Evolutionary conservation across 371 early-diverging fungal genomes (phyloP).

Genomic region (Mortierella sp.): DNA sequence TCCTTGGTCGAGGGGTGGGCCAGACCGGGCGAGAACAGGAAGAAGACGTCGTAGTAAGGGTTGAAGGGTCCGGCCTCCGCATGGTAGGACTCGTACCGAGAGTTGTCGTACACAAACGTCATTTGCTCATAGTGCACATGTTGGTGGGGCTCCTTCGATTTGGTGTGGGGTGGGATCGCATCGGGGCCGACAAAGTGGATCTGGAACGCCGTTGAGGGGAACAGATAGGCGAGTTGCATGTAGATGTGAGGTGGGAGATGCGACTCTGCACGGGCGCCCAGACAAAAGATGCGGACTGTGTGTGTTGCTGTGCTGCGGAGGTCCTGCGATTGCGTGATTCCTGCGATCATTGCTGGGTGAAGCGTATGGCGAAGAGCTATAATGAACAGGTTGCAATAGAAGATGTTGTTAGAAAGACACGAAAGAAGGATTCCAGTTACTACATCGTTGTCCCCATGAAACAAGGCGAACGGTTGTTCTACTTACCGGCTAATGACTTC

Average conservation of each 20-base stretch:
- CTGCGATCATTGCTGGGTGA: slow-evolving; percentile 62
- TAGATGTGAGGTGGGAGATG: slow-evolving; percentile 84
- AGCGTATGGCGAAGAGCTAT: slow-evolving; percentile 79
- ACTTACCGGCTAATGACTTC: slow-evolving; percentile 74
- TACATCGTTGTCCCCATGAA: background rate
- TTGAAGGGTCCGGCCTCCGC: slow-evolving; percentile 75
- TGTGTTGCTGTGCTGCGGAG: slow-evolving; percentile 63
- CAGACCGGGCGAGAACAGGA: slow-evolving; percentile 86
- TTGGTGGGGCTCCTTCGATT: slow-evolving; percentile 48
- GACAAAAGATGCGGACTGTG: slow-evolving; percentile 78
- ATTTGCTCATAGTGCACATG: slow-evolving; percentile 50
- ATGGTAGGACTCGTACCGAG: slow-evolving; percentile 53
- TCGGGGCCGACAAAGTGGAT: slow-evolving; percentile 90
- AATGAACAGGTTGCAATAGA: background rate
- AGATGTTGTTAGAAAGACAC: slow-evolving; percentile 5
- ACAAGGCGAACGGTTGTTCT: too few species aligned
- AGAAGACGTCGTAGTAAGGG: slow-evolving; percentile 86
- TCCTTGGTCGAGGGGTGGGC: slow-evolving; percentile 74
- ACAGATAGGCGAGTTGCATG: slow-evolving; percentile 82
- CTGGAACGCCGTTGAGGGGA: slow-evolving; percentile 84
- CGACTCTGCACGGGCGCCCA: slow-evolving; percentile 87
- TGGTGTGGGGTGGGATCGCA: slow-evolving; percentile 69
- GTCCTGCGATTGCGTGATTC: slow-evolving; percentile 64
- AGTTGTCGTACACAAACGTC: slow-evolving; percentile 53
- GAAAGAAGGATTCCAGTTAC: slow-evolving; percentile 5